Conservation (phyloP, 2,329 filamentous ascomycete genomes). For the Hypomyces rosellus region DNA sequence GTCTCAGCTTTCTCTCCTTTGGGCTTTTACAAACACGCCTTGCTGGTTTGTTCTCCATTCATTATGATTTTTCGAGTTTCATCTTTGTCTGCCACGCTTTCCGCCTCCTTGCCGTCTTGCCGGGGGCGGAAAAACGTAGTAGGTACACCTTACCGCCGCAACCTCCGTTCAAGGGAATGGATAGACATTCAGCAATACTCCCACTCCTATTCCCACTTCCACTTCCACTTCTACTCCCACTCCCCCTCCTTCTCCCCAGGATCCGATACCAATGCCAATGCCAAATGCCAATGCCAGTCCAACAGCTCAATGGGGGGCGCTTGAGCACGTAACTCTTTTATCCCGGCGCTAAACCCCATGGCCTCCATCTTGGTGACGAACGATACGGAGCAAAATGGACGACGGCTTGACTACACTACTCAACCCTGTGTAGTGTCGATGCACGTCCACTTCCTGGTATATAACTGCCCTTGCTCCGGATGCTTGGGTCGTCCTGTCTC, state of each 20-base stretch:
- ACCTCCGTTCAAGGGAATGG: no score
- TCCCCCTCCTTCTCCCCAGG: background rate
- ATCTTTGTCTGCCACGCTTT: slow-evolving; percentile 1
- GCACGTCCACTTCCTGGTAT: background rate
- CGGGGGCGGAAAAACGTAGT: no score
- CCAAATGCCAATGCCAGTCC: no score
- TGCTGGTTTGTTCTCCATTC: background rate
- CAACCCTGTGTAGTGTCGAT: background rate
- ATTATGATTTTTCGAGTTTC: background rate
- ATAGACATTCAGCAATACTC: background rate
- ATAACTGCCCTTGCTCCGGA: background rate
- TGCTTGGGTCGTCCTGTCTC: background rate
- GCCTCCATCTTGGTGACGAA: background rate
- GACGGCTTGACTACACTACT: background rate
- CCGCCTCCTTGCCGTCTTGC: background rate
- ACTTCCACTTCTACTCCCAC: background rate
- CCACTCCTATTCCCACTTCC: background rate
- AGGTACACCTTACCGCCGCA: no score
- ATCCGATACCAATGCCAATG: no score
- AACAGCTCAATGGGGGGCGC: no score
- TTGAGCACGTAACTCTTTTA: no score
- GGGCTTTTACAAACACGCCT: background rate
- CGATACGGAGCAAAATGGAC: background rate
- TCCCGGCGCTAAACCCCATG: background rate
- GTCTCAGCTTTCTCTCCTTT: background rate